Base-by-base conservation (phyloP, 2,329 filamentous ascomycete genomes). In the Fusarium newnesense region DNA sequence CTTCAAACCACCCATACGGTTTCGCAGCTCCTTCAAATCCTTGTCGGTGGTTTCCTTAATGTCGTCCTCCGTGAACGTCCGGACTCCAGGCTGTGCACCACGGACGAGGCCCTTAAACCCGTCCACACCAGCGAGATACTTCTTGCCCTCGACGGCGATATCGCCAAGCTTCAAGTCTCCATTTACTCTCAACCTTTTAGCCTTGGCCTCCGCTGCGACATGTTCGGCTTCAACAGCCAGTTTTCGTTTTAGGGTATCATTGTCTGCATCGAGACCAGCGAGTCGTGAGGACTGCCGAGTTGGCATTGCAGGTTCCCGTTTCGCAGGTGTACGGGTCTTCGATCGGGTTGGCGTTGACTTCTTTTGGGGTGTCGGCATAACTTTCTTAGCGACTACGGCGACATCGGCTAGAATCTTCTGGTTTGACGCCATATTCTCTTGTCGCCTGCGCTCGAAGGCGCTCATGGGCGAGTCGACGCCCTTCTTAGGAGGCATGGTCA, bases 1-100 rank as follows among this genome's bases (percentile, higher is more conserved):
- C 71, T 92, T 86, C 26, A 99, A 81, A 0, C 89, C 87, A 68
- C 90, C 92, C 92, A 98, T 95, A 50, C 91, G 91, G 79, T 94
- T 86, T 37, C 96, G 86, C 61, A 98, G 74, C 1, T 88, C 88
- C 78, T 92, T 93, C 12, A 98, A 79, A 28, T 92, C 91, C 76
- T 93, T 91, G 77, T 97, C 91, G 0, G 89, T 91, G 0, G 94
- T 97, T 70, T 94, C 90, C 69, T 92, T 91, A 9, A 96, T 88
- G 80, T 97, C 93, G 2, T 95, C 91, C n/a, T 93, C 91, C 1
- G 90, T 92, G 78, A 98, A 98, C 0, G 96, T 98, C 26, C 94
- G 87, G 60, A 94, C 88, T 53, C 96, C 94, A 0, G 95, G 94
- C 73, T 93, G 91, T 1, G 95, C 94, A 4, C 88, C 94, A 78